Base-by-base conservation (phyloP, 2,329 filamentous ascomycete genomes). In the Penicillium sp. region DNA sequence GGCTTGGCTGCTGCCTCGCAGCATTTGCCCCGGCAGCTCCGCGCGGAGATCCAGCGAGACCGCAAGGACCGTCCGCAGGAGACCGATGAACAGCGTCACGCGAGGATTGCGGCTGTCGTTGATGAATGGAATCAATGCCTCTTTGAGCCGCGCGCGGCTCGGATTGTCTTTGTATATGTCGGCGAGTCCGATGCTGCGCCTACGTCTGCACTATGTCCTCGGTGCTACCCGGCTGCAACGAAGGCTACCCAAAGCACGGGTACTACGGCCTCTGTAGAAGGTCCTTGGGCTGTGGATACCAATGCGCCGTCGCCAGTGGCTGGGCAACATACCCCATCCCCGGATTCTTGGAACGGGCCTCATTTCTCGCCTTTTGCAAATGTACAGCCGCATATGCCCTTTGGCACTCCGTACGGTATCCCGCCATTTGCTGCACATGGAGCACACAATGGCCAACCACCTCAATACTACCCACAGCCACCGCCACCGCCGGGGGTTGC, bases 41-140 rank as follows among this genome's bases (percentile, higher is more conserved):
- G 70, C 33, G 70, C 67, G 2, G 67, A 73, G 51, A 72, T 72
- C 20, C 63, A 68, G 53, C 63, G 69, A 24, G 69, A 73, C 51
- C 65, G 68, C 27, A 74, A 73, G 47, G 70, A 73, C 51, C 63
- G 70, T 1, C 64, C 69, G 2, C 71, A 73, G 44, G 70, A 74
- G 52, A 67, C 69, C 1, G 70, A 72, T 42, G 67, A 70, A 24
- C 63, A 72, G 47, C 67, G 72, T n/a, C 58, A 52, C 42, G 58
- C 59, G 15, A 68, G 70, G 15, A 68, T 75, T 28, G 49, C 64
- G 8, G 67, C 70, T 2, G 71, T 74, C 12, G 62, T 73, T 33
- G 60, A 60, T 4, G 72, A 75, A 54, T 75, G 72, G 72, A 75
- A 75, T 50, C 58, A 67, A 40, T 64, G 61, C 32, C 75, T 75